Evolutionary conservation across 1,284 basidiomycete genomes (phyloP).

Genomic region (Apiotrichum mycotoxinovorans): DNA sequence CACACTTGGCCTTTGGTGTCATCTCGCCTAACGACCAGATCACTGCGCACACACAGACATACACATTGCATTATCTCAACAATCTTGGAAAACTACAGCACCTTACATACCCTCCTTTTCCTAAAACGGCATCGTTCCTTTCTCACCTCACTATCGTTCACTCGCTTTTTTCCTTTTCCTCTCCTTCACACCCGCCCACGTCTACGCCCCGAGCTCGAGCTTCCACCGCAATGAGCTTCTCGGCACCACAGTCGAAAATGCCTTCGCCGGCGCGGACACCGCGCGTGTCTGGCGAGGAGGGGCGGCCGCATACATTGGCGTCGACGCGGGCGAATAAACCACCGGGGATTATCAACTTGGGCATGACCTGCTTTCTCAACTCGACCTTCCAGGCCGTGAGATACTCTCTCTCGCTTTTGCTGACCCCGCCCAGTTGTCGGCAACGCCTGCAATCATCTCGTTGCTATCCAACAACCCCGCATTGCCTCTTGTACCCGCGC

Average conservation of each 20-base stretch:
- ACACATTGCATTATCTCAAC: no score
- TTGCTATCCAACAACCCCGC: conserved; percentile 30
- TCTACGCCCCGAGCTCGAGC: no score
- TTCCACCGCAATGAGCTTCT: conserved; percentile 14
- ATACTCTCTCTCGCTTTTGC: background rate
- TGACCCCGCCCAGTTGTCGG: conserved; percentile 27
- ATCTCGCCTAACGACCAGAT: no score
- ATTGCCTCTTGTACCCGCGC: conserved; percentile 20
- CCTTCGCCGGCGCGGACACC: conserved; percentile 19
- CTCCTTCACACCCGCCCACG: background rate
- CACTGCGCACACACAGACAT: no score
- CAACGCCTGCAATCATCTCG: conserved; percentile 36
- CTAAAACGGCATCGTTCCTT: no score
- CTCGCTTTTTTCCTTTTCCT: background rate
- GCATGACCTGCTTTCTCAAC: conserved; percentile 91
- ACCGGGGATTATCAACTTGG: conserved; percentile 71
- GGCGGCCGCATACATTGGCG: background rate
- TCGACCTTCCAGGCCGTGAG: conserved; percentile 69
- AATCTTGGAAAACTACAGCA: no score
- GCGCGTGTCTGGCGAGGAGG: conserved; percentile 7
- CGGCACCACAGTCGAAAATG: conserved; percentile 21
- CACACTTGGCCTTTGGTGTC: no score
- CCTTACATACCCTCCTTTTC: no score
- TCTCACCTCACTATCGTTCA: background rate
- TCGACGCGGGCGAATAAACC: conserved; percentile 29